These are phyloP conservation scores for Lactarius vividus DNA, from an alignment of 768 basidiomycete species.

Conservation along the genomic window DNA sequence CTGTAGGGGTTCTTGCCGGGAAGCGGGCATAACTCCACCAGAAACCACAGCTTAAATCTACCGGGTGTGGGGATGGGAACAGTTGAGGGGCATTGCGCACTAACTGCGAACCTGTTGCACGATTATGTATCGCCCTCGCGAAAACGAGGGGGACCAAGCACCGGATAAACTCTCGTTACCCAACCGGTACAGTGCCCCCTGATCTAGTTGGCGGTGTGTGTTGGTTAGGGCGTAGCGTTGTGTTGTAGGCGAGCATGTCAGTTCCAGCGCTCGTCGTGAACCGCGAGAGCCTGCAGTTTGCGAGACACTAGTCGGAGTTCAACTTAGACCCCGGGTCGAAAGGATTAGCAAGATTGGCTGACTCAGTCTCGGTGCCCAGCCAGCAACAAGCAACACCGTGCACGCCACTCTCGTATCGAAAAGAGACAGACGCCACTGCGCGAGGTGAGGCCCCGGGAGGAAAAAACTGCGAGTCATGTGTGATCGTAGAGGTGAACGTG, in stretches of 20 bases:
- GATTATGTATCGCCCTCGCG: not conserved
- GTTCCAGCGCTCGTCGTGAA: not conserved
- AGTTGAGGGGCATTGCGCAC: not conserved
- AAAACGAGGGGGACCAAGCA: not conserved
- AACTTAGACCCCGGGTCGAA: not conserved
- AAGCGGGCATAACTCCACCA: not conserved
- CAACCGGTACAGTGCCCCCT: constrained; percentile 7
- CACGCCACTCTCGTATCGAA: constrained; percentile 4
- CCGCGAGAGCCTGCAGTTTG: constrained; percentile 9
- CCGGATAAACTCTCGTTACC: not conserved
- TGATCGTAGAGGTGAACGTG: constrained; percentile 24
- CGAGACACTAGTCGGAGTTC: constrained; percentile 25
- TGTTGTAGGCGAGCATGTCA: not conserved
- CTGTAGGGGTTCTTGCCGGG: constrained; percentile 5
- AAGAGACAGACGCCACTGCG: constrained; percentile 13
- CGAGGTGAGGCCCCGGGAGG: constrained; percentile 15
- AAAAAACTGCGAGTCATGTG: constrained; percentile 20
- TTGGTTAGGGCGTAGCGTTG: constrained; percentile 3
- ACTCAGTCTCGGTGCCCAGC: not conserved
- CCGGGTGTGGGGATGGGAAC: not conserved
- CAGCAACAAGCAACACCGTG: not conserved
- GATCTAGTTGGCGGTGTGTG: constrained; percentile 5
- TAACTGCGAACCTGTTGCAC: not conserved
- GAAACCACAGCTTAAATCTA: constrained; percentile 11
- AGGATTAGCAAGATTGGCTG: constrained; percentile 3